Base-by-base conservation (phyloP, 192 early-diverging fungal genomes). In the Phycomyces nitens region DNA sequence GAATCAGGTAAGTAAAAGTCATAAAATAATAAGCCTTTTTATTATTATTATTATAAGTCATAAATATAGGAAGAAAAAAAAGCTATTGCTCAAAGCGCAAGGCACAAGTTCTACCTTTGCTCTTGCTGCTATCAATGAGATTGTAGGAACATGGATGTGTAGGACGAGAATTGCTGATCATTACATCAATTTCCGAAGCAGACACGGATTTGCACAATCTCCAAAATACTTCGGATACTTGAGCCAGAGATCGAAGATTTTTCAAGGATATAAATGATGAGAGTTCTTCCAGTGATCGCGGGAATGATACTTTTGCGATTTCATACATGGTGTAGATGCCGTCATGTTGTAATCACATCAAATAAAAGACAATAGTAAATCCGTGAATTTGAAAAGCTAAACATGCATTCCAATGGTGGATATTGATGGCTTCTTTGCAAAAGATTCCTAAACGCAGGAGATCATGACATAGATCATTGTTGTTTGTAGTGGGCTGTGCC, bases 251-350 rank as follows among this genome's bases (percentile, higher is more conserved):
- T n/a, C n/a, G n/a, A n/a, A n/a, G n/a, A n/a, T n/a, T n/a, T n/a
- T n/a, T n/a, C 21, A 43, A 5, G 56, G 39, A 58, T 58, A 39
- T 21, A 39, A 22, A 42, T 34, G 56, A 58, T 5, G 38, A 40
- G n/a, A 41, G 56, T 40, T 58, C 56, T 40, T 44, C 5, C 39
- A 43, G 41, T 58, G 56, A 59, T 26, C 21, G 1, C 1, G 58
- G 41, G 43, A 47, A 59, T 59, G 38, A 59, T 49, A 59, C 10
- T 47, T 49, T 59, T 43, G 58, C 58, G 43, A 59, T 44, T 59
- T 59, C 22, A 59, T 47, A 49, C 58, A 59, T 59, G 58, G 42
- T 59, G 2, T 59, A 59, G 42, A 59, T 59, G 39, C 58, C 58
- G 44, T 27, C 24, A 21, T 47, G n/a, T 16, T 16, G 40, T 49